Base-by-base conservation (phyloP, 1,284 basidiomycete genomes). In the Mycena citricolor region DNA sequence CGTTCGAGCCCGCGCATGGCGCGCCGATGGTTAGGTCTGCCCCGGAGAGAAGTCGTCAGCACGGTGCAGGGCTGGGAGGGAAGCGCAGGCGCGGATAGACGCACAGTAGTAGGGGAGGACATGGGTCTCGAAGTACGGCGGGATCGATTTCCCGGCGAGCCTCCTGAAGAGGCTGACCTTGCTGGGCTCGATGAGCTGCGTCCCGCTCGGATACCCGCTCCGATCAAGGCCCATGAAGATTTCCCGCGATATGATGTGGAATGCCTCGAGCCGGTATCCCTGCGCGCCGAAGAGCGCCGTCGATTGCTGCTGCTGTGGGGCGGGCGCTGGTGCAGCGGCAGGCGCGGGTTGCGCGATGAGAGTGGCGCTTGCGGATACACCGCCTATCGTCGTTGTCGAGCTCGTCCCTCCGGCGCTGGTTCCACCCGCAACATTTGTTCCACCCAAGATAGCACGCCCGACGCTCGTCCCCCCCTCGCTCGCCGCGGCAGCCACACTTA, bases 71-170 rank as follows among this genome's bases (percentile, higher is more conserved):
- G n/a, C n/a, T n/a, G n/a, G n/a, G n/a, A n/a, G n/a, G n/a, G n/a
- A n/a, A n/a, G n/a, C n/a, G n/a, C n/a, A n/a, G n/a, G n/a, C n/a
- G n/a, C n/a, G n/a, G n/a, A n/a, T n/a, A 4, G 19, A 47, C 49
- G 22, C 34, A 51, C 49, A 51, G 34, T 51, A 47, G 14, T 47
- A 11, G 4, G 49, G 44, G 12, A 51, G 45, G n/a, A 51, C 49
- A 17, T 47, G 49, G 4, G 30, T 44, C 45, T 51, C 49, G 34
- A 39, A 51, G 8, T 41, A 51, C 5, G 49, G 45, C 16, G 49
- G 44, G 8, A 51, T 47, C n/a, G 16, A 12, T 28, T 42, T 42
- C 8, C 44, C 45, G 12, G 40, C 4, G 8, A 51, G 24, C 37
- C 44, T 39, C n/a, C 45, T 31, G 28, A 47, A 51, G 1, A 44